phyloP scores from a whole-genome alignment of 495 filamentous ascomycete species.

The Friedmanniomyces simplex region DNA sequence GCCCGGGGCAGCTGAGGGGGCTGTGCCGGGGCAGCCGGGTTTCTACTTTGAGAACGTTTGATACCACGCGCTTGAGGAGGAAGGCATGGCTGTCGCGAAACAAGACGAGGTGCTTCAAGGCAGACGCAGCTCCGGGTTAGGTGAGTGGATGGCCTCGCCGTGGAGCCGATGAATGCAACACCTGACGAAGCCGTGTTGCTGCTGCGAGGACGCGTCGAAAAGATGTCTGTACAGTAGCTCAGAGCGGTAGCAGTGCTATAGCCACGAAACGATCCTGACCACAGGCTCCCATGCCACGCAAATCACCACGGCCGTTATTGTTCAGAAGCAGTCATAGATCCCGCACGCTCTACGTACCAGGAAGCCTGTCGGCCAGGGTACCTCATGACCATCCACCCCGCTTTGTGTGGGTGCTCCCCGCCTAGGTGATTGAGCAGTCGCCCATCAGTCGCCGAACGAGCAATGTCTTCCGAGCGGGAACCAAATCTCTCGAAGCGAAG shows the following conservation, averaged over 20 bases:
- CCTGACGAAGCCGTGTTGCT: too few species aligned
- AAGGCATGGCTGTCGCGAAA: too few species aligned
- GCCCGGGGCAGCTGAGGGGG: slow-evolving; percentile 22
- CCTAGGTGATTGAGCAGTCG: not conserved
- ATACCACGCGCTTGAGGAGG: not conserved
- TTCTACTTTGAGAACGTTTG: slow-evolving; percentile 30
- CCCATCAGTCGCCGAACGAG: not conserved
- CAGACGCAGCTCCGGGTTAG: too few species aligned
- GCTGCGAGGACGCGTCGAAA: not conserved
- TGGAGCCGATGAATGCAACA: too few species aligned
- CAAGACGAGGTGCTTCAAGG: too few species aligned
- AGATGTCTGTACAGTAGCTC: too few species aligned
- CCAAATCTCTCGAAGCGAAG: not conserved
- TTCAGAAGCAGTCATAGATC: not conserved
- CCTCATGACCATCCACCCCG: not conserved
- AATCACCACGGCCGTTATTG: not conserved
- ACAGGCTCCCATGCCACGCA: not conserved
- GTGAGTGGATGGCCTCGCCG: too few species aligned
- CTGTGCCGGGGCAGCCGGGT: slow-evolving; percentile 27
- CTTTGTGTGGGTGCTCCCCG: not conserved
- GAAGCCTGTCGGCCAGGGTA: too few species aligned
- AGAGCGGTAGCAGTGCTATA: too few species aligned
- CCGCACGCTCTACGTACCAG: not conserved
- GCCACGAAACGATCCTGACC: not conserved
- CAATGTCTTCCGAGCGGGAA: not conserved